A percentile compares a stretch with the other conserved stretches of the same genome.
phyloP scores from a whole-genome alignment of 495 filamentous ascomycete species.

The Xylaria intraflava region DNA sequence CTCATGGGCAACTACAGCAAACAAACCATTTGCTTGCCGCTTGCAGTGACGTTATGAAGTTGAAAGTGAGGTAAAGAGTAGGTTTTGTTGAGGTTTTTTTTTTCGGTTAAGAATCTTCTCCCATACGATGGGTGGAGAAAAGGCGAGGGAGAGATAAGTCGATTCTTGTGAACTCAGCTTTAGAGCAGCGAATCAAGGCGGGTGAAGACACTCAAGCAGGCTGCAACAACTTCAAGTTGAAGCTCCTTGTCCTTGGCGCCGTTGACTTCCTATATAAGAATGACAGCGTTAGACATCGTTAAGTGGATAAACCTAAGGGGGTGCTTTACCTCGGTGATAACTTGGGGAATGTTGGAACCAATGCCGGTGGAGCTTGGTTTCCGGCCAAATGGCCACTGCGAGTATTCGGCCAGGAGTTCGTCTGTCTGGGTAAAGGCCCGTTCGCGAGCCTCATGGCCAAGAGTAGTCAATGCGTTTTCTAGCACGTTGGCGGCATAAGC shows the following conservation, averaged over 20 bases:
- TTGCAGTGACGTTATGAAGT: neutral
- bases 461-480: slow-evolving; percentile 89
- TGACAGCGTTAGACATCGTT: slow-evolving; percentile 8
- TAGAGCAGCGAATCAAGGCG: slow-evolving; percentile 89
- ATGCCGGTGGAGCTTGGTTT: slow-evolving; percentile 71
- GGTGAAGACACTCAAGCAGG: slow-evolving; percentile 94
- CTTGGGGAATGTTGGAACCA: slow-evolving; percentile 89
- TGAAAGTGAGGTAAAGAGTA: neutral
- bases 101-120: neutral
- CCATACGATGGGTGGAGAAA: neutral
- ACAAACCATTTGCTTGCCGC: neutral
- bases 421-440: slow-evolving; percentile 94
- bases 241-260: slow-evolving; percentile 83
- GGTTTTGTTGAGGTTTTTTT: neutral
- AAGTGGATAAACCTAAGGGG: neutral
- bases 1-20: neutral
- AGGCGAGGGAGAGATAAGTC: neutral
- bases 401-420: slow-evolving; percentile 90
- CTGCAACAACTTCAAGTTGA: slow-evolving; percentile 93
- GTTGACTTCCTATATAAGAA: slow-evolving; percentile 56
- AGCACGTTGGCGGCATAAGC: slow-evolving; percentile 97
- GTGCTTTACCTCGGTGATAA: slow-evolving; percentile 60
- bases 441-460: slow-evolving; percentile 90
- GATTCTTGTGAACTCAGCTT: slow-evolving; percentile 12
- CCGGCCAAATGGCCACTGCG: slow-evolving; percentile 90